Conservation (phyloP, 257 asterid species). For the Rhazya stricta region DNA sequence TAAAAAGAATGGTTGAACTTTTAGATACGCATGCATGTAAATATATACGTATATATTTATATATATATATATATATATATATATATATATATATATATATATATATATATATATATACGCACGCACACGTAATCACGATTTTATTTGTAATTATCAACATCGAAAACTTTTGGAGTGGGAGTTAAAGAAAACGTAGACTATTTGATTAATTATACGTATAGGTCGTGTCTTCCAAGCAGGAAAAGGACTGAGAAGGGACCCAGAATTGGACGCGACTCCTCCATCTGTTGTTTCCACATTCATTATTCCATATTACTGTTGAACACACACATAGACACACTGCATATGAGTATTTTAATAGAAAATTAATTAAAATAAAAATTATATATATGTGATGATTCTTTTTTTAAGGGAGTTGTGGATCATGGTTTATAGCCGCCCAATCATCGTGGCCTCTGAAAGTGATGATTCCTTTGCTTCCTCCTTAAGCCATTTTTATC, state of each 20-base stretch:
- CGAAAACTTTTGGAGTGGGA: constrained; percentile 29
- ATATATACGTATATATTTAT: neutral
- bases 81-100: no score
- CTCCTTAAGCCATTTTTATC: constrained; percentile 69
- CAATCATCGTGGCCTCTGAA: constrained; percentile 46
- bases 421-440: constrained; percentile 34
- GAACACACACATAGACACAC: neutral
- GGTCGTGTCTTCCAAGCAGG: neutral
- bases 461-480: constrained; percentile 60
- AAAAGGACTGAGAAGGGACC: constrained; percentile 18
- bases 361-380: neutral
- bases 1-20: neutral
- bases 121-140: neutral
- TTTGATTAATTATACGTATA: neutral
- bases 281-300: constrained; percentile 30
- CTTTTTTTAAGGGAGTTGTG: constrained; percentile 20
- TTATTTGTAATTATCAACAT: constrained; percentile 30
- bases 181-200: neutral
- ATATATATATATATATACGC: no score
- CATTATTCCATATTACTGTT: constrained; percentile 22
- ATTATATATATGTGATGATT: constrained; percentile 13
- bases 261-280: constrained; percentile 25
- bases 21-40: neutral
- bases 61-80: no score
- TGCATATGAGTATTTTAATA: no score